phyloP scores from a whole-genome alignment of 371 early-diverging fungal genomes.

The Mortierella sp. region DNA sequence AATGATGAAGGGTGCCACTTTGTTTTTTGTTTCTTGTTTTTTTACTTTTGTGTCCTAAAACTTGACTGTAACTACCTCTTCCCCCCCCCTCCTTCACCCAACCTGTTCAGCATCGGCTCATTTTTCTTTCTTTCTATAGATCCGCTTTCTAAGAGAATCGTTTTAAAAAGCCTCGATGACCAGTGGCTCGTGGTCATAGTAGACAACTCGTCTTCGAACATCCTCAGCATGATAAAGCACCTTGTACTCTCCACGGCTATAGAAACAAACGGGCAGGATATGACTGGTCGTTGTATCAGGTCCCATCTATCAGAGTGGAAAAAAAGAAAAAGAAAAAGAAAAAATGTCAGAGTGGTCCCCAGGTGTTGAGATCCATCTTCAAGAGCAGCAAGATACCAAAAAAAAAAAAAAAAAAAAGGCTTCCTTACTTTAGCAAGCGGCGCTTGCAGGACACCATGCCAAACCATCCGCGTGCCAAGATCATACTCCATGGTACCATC shows the following conservation, averaged over 20 bases:
- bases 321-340: neutral
- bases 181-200: slow-evolving; percentile 66
- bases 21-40: neutral
- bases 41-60: neutral
- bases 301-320: slow-evolving; percentile 39
- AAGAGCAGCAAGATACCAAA: neutral
- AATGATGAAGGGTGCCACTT: neutral
- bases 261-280: slow-evolving; percentile 65
- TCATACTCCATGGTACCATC: slow-evolving; percentile 74
- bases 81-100: neutral
- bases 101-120: no score
- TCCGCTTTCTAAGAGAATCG: neutral
- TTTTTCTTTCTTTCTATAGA: neutral
- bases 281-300: slow-evolving; percentile 56
- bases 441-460: slow-evolving; percentile 70
- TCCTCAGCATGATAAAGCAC: slow-evolving; percentile 75
- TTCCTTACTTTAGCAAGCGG: slow-evolving; percentile 65
- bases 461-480: slow-evolving; percentile 63
- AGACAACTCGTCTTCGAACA: slow-evolving; percentile 64
- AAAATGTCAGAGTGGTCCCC: neutral
- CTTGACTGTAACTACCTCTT: neutral
- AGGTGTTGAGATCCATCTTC: neutral
- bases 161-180: slow-evolving; percentile 43
- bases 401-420: neutral
- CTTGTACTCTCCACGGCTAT: slow-evolving; percentile 71